Evolutionary conservation across 257 asterid genomes (phyloP).

Genomic region (Leonotis leonurus): DNA sequence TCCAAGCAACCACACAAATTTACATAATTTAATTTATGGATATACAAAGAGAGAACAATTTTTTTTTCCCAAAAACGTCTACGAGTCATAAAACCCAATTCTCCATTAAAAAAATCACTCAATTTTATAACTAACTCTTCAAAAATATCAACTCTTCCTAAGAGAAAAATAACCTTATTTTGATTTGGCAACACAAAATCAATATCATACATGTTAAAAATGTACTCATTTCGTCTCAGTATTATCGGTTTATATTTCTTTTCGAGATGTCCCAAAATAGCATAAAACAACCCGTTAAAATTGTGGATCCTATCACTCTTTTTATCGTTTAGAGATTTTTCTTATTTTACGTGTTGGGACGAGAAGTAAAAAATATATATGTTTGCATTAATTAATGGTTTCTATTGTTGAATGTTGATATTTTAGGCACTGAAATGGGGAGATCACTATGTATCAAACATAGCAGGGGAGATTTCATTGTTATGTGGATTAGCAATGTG

Average conservation of each 20-base stretch:
- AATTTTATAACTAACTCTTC: too few relatives aligned
- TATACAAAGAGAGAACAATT: not conserved
- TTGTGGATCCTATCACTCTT: too few relatives aligned
- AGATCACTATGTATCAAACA: constrained; percentile 68
- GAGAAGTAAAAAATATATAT: too few relatives aligned
- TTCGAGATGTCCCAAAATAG: too few relatives aligned
- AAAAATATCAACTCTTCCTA: too few relatives aligned
- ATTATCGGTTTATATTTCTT: too few relatives aligned
- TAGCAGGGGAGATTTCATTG: constrained; percentile 80
- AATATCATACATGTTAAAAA: too few relatives aligned
- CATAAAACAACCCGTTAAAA: too few relatives aligned
- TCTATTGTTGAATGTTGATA: not conserved
- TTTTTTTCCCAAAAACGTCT: not conserved
- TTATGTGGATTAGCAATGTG: constrained; percentile 61
- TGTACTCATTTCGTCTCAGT: too few relatives aligned
- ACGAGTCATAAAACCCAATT: not conserved
- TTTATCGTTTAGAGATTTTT: too few relatives aligned
- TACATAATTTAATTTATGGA: too few relatives aligned
- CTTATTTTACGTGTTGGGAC: not conserved
- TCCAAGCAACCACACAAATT: not conserved
- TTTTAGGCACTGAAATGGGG: constrained; percentile 77
- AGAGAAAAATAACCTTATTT: too few relatives aligned
- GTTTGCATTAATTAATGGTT: not conserved
- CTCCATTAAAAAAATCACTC: not conserved
- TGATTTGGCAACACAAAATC: not conserved